A percentile compares a stretch with the other conserved stretches of the same genome.
These are phyloP conservation scores for Calendula officinalis DNA, from an alignment of 129 eudicot genomes.

Conservation along the genomic window DNA sequence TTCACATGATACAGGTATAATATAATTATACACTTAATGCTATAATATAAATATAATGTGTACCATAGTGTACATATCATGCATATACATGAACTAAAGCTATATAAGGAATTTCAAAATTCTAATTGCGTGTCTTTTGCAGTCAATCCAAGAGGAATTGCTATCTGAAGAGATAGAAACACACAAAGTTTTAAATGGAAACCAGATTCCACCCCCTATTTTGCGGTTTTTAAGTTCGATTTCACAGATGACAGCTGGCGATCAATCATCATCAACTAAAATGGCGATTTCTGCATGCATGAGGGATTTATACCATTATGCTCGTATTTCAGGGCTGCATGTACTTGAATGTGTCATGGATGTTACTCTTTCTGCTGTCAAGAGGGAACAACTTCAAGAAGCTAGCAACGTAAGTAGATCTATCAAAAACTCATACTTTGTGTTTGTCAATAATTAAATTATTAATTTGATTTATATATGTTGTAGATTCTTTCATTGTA, in stretches of 20 bases:
- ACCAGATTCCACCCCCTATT: constrained; percentile 64
- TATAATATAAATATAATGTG: background rate
- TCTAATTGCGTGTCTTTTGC: constrained; percentile 34
- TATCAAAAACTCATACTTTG: constrained; percentile 1
- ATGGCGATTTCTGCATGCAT: constrained; percentile 55
- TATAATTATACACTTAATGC: background rate
- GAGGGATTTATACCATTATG: constrained; percentile 90
- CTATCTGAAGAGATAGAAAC: constrained; percentile 66
- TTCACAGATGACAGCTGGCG: constrained; percentile 37
- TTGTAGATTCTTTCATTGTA: constrained; percentile 72
- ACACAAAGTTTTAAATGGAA: constrained; percentile 53
- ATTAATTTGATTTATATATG: constrained; percentile 17
- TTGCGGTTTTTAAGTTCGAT: constrained; percentile 42
- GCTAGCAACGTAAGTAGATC: constrained; percentile 57
- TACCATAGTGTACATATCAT: constrained; percentile 10
- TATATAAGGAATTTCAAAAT: constrained; percentile 2
- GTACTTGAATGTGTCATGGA: constrained; percentile 73
- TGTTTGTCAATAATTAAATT: constrained; percentile 3
- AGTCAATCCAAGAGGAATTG: constrained; percentile 83
- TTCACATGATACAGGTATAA: constrained; percentile 77
- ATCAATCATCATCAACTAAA: constrained; percentile 36
- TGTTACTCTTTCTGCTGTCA: constrained; percentile 75
- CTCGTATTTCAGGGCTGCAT: constrained; percentile 90
- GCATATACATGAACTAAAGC: constrained; percentile 12
- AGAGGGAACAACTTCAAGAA: constrained; percentile 77